Evolutionary conservation across 2,329 filamentous ascomycete species (phyloP).

Genomic region (Talaromyces sp.): DNA sequence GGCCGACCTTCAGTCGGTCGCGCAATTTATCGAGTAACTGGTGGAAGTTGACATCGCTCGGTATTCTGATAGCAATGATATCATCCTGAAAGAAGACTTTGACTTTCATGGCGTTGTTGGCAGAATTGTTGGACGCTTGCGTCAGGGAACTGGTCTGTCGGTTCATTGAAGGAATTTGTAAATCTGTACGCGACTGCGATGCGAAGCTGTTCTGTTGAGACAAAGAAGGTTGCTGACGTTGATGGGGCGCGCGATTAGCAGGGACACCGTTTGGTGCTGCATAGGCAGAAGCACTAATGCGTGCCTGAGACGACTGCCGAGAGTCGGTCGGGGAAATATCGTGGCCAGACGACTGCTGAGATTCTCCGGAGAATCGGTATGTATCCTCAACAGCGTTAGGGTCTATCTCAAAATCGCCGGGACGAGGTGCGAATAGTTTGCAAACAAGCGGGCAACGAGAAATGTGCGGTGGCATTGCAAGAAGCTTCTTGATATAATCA

Average conservation of each 20-base stretch:
- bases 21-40: conserved; percentile 80
- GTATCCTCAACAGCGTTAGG: conserved; percentile 63
- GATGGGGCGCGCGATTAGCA: conserved; percentile 35
- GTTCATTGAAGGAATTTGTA: conserved; percentile 41
- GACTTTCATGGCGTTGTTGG: conserved; percentile 68
- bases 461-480: conserved; percentile 80
- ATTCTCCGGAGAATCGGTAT: conserved; percentile 69
- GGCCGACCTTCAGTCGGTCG: conserved; percentile 74
- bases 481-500: conserved; percentile 88
- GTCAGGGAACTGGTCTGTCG: conserved; percentile 55
- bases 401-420: conserved; percentile 92
- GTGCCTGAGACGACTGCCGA: conserved; percentile 63
- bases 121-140: conserved; percentile 39
- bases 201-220: conserved; percentile 32
- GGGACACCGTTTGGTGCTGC: conserved; percentile 48
- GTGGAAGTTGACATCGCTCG: conserved; percentile 71
- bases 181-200: conserved; percentile 34
- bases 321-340: conserved; percentile 61
- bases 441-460: conserved; percentile 78
- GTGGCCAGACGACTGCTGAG: conserved; percentile 63
- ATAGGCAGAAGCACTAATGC: conserved; percentile 55
- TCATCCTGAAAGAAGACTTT: conserved; percentile 94
- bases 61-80: conserved; percentile 85
- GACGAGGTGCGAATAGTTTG: conserved; percentile 83
- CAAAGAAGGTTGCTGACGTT: conserved; percentile 35